Evolutionary conservation across 2,329 filamentous ascomycete genomes (phyloP).

Genomic region (Eutypella sp.): DNA sequence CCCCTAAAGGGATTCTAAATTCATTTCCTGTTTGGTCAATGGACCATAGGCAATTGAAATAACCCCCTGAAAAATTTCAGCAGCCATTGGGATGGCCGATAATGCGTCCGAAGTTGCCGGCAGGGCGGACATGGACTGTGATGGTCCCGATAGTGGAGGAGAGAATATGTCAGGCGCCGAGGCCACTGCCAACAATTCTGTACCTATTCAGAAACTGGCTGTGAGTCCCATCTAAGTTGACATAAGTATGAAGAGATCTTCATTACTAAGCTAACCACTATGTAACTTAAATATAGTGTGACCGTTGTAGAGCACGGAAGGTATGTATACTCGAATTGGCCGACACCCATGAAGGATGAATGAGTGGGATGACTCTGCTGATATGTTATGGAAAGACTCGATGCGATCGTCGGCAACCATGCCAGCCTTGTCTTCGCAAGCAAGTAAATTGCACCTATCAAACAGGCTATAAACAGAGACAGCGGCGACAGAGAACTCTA

Average conservation of each 20-base stretch:
- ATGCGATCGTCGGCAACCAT: neutral
- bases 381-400: conserved; percentile 1
- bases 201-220: neutral
- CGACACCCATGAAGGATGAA: too few species aligned
- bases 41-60: too few species aligned
- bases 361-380: neutral
- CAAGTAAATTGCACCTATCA: neutral
- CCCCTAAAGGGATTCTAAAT: too few species aligned
- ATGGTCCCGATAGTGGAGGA: neutral
- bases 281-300: neutral
- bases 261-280: neutral
- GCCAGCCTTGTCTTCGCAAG: neutral
- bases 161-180: neutral
- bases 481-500: neutral
- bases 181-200: neutral
- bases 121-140: neutral
- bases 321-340: neutral
- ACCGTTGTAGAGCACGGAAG: conserved; percentile 2
- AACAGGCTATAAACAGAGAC: neutral
- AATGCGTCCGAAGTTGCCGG: neutral
- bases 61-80: too few species aligned
- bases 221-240: too few species aligned
- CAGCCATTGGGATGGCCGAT: neutral
- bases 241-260: too few species aligned
- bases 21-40: too few species aligned